A percentile compares a stretch with the other conserved stretches of the same genome.
Conservation (phyloP, 164 flowering plant species). For the Magnolia officinalis region DNA sequence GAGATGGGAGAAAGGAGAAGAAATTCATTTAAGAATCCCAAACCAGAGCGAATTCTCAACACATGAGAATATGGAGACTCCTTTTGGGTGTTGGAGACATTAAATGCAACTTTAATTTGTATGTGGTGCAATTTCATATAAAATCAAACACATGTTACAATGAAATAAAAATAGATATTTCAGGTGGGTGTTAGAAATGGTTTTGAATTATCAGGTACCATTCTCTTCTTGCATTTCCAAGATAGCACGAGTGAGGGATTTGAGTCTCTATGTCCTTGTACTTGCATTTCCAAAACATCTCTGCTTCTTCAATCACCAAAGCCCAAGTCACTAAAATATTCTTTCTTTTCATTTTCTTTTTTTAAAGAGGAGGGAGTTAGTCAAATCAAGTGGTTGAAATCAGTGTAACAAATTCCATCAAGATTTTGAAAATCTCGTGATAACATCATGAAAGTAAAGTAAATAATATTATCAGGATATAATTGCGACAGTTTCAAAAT, state of each 20-base stretch:
- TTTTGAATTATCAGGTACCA: not conserved
- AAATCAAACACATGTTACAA: not conserved
- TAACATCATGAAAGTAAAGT: not conserved
- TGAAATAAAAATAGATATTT: not conserved
- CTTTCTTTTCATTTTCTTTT: not conserved
- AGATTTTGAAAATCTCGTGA: not conserved
- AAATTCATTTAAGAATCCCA: conserved; percentile 1
- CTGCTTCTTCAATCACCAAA: not conserved
- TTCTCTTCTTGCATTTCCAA: not conserved
- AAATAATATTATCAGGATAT: not conserved
- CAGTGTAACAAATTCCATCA: not conserved
- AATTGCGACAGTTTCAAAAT: not conserved
- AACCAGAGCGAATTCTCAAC: not conserved
- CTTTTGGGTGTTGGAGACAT: not conserved
- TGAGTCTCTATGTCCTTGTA: conserved; percentile 1
- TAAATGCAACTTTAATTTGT: conserved; percentile 2
- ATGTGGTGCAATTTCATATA: not conserved
- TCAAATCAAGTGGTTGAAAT: not conserved
- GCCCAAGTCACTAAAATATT: not conserved
- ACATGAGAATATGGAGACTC: not conserved
- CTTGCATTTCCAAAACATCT: conserved; percentile 9
- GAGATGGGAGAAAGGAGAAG: not conserved
- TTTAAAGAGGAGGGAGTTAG: not conserved
- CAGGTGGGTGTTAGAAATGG: not conserved
- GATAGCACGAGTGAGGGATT: conserved; percentile 6